A percentile compares a stretch with the other conserved stretches of the same genome.
These are phyloP conservation scores for Blastocystis sp. DNA, from an alignment of 352 stramenopile genomes.

Conservation along the genomic window DNA sequence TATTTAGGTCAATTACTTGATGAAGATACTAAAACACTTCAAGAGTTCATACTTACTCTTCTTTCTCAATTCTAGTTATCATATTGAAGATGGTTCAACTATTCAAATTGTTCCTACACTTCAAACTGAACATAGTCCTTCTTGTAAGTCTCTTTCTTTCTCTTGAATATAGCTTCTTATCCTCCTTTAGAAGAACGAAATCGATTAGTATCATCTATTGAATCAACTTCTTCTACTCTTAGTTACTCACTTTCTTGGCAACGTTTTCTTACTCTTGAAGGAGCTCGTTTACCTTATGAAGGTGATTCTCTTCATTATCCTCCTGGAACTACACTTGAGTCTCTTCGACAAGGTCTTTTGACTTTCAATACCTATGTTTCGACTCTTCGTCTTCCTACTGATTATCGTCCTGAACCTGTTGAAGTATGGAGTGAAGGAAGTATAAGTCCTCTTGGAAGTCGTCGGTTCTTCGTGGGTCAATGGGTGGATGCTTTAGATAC, in stretches of 20 bases:
- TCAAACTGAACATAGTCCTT: neutral
- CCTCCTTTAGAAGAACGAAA: neutral
- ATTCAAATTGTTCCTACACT: neutral
- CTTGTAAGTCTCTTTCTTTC: neutral
- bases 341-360: constrained; percentile 38
- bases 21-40: neutral
- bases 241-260: neutral
- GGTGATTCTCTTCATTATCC: neutral
- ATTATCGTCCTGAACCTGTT: neutral
- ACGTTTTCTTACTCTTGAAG: neutral
- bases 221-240: neutral
- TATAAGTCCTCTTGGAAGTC: neutral
- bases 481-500: constrained; percentile 81
- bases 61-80: neutral
- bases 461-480: constrained; percentile 21
- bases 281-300: neutral
- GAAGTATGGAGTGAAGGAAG: neutral
- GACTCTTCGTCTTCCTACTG: neutral
- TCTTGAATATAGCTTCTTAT: neutral
- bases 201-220: neutral
- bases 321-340: neutral
- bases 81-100: neutral
- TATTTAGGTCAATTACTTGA: constrained; percentile 32
- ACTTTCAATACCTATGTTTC: constrained; percentile 50
- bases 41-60: neutral